A percentile compares a stretch with the other conserved stretches of the same genome.
phyloP scores from a whole-genome alignment of 306 rosid species.

The Styphnolobium japonicum region DNA sequence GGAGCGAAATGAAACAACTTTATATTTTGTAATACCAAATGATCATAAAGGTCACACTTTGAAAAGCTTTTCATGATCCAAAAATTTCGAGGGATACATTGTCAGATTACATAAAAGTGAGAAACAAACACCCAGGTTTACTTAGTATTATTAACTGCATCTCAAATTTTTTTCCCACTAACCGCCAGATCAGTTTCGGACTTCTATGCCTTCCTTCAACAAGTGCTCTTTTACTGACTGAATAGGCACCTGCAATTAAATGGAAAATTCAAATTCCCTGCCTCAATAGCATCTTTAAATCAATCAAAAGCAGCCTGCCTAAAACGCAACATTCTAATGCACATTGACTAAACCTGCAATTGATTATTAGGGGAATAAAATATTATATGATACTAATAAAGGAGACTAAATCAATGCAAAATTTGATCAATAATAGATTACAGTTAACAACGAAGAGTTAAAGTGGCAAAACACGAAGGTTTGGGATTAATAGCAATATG shows the following conservation, averaged over 20 bases:
- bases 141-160: neutral
- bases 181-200: constrained; percentile 49
- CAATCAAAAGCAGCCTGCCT: neutral
- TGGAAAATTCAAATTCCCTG: neutral
- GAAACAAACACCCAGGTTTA: neutral
- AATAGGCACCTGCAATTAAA: constrained; percentile 66
- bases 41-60: neutral
- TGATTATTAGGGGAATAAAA: neutral
- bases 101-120: neutral
- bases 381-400: neutral
- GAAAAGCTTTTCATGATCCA: neutral
- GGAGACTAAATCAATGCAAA: neutral
- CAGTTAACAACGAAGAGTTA: neutral
- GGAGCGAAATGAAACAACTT: too few relatives aligned
- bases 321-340: neutral
- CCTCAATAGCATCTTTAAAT: neutral
- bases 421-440: neutral
- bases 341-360: neutral
- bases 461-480: neutral
- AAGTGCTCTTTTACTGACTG: constrained; percentile 78
- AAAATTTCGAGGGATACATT: neutral
- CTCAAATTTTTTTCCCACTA: neutral
- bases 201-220: constrained; percentile 76
- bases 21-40: too few relatives aligned
- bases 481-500: neutral